Percentiles rank a stretch among this genome's conserved stretches.
These are phyloP conservation scores for Colletotrichum sp. DNA, from an alignment of 2,329 filamentous ascomycete genomes.

Conservation along the genomic window DNA sequence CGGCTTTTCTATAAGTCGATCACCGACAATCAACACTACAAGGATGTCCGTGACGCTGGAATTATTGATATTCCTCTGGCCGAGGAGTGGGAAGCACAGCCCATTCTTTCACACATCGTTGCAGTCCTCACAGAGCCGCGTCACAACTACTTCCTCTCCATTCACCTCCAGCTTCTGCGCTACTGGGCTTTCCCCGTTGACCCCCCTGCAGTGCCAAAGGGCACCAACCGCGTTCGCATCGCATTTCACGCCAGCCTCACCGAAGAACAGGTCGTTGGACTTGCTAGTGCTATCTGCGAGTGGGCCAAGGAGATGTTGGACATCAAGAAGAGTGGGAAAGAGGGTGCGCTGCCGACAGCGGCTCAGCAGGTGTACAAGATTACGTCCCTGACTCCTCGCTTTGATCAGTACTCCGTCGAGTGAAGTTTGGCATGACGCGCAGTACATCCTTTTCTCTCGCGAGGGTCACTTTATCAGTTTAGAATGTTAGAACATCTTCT, in stretches of 20 bases:
- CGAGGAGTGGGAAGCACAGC: slow-evolving; percentile 28
- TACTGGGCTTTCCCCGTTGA: slow-evolving; percentile 34
- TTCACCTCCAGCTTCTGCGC: slow-evolving; percentile 26
- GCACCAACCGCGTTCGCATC: slow-evolving; percentile 41
- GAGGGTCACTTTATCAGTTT: neutral
- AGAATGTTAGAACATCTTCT: neutral
- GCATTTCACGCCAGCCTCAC: slow-evolving; percentile 47
- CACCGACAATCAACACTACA: slow-evolving; percentile 25
- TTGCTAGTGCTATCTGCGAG: neutral
- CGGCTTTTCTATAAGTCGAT: slow-evolving; percentile 28
- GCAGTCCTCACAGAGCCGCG: slow-evolving; percentile 29
- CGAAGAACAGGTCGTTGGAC: slow-evolving; percentile 31
- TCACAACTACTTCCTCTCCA: slow-evolving; percentile 26
- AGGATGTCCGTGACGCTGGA: slow-evolving; percentile 25
- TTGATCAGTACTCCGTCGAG: neutral
- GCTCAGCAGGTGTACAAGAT: neutral
- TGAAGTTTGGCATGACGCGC: neutral
- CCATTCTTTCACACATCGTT: slow-evolving; percentile 32
- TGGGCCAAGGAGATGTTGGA: slow-evolving; percentile 21
- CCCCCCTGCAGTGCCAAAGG: slow-evolving; percentile 43
- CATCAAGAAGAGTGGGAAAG: neutral
- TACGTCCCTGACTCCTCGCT: neutral
- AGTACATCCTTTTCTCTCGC: neutral
- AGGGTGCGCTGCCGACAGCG: neutral
- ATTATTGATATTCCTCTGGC: slow-evolving; percentile 31